Conservation (phyloP, 2,329 filamentous ascomycete species). For the Aspergillaceae sp. region DNA sequence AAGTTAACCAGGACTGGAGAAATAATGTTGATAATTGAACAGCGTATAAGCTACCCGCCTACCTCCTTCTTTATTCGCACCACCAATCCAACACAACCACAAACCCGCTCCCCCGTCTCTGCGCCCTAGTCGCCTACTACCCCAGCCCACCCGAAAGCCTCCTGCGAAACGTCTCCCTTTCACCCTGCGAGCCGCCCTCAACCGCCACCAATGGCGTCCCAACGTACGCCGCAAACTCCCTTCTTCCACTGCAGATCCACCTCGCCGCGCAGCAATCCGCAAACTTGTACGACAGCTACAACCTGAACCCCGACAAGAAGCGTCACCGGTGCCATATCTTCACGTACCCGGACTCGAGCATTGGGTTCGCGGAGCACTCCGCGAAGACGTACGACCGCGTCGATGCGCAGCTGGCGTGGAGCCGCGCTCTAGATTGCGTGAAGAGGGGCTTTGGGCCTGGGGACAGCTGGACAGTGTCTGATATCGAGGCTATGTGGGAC, state of each 20-base stretch:
- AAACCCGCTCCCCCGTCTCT: constrained; percentile 49
- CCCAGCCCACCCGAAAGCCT: constrained; percentile 25
- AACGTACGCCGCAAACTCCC: constrained; percentile 15
- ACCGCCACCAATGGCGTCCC: constrained; percentile 13
- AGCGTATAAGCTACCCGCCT: constrained; percentile 54
- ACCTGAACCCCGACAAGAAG: constrained; percentile 19
- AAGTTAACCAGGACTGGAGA: no score
- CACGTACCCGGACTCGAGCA: constrained; percentile 45
- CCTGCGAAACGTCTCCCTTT: constrained; percentile 13
- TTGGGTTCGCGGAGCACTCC: constrained; percentile 60
- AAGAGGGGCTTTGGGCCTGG: constrained; percentile 48
- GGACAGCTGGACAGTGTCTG: constrained; percentile 19
- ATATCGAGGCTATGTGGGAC: constrained; percentile 34
- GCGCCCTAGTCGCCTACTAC: constrained; percentile 53
- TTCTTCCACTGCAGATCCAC: constrained; percentile 46
- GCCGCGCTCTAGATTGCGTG: constrained; percentile 50
- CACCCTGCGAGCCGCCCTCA: constrained; percentile 6
- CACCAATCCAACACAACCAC: constrained; percentile 36
- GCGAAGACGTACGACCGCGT: constrained; percentile 54
- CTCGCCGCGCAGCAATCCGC: constrained; percentile 42
- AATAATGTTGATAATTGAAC: background rate
- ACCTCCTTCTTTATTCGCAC: constrained; percentile 43
- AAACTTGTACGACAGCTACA: constrained; percentile 19
- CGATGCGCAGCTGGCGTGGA: constrained; percentile 56
- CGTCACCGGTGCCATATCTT: constrained; percentile 33